Evolutionary conservation across 306 rosid genomes (phyloP), one percentile per base, ranked within the genome.

Genomic region (Cicer bijugum): DNA sequence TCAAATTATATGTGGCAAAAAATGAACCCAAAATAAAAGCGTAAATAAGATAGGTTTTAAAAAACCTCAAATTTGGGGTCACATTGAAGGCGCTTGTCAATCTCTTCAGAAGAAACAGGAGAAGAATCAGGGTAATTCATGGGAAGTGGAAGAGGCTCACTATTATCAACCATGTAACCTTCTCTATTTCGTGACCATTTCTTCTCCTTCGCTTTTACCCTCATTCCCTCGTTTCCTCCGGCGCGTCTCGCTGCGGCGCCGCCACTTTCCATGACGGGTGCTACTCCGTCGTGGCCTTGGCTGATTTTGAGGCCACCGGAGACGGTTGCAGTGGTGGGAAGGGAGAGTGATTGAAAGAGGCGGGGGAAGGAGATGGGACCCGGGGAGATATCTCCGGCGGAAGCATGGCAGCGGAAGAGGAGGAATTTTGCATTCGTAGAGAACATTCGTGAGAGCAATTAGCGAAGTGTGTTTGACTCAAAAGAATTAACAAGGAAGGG

Each of bases 131-230:
- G 98, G 61, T 84, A 74, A 11, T 89, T 83, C 98, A 94, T 91
- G 6, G 98, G 97, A 38, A 94, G 97, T 0, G 98, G 96, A 12
- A 91, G 95, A 77, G 88, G 86, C 3, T 94, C 97, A 5, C 50
- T 69, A 23, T 88, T 80, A 68, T 94, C 91, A 5, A 50, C 77
- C 88, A 94, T 79, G 53, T 91, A 91, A 53, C 96, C 92, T 72
- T 94, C 97, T 57, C 89, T 67, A 35, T 84, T 67, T 3, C 95
- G 84, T 44, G 94, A 87, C 95, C 96, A 89, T 75, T 88, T 94
- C 74, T 78, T 88, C 81, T 88, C 92, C 84, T 68, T 88, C 9
- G 96, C 93, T 59, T 82, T 91, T 69, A 76, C 95, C 85, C 83
- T 89, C 4, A 79, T 11, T 6, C 85, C 82, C 0, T 81, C 84